These are phyloP conservation scores for Micractinium conductrix DNA, from an alignment of 139 green algal genomes.

Conservation along the genomic window DNA sequence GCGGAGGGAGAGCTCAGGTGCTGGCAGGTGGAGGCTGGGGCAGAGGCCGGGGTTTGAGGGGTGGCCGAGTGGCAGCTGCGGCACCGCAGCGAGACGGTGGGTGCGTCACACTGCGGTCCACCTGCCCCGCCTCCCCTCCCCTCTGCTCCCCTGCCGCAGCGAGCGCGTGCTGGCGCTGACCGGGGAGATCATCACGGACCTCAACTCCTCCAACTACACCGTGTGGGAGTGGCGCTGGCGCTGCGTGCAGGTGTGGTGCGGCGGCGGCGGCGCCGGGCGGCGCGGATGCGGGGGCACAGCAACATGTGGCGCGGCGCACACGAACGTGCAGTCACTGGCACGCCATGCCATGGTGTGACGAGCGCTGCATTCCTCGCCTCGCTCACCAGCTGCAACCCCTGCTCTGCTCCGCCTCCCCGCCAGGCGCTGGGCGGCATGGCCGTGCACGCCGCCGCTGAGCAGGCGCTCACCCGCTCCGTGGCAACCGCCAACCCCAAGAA, in stretches of 20 bases:
- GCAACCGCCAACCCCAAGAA: constrained; percentile 78
- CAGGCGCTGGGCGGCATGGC: constrained; percentile 46
- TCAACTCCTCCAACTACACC: constrained; percentile 84
- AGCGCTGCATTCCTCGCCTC: not conserved
- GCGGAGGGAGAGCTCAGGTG: not conserved
- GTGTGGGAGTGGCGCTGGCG: constrained; percentile 78
- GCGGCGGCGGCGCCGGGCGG: too few relatives aligned
- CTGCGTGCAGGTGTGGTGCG: constrained; percentile 44
- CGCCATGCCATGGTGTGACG: too few relatives aligned
- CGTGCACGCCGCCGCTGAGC: constrained; percentile 27
- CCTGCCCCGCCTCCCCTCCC: too few relatives aligned
- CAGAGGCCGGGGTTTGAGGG: not conserved
- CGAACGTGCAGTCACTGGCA: not conserved
- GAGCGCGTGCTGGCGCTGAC: constrained; percentile 69
- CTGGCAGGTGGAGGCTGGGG: not conserved
- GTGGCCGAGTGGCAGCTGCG: too few relatives aligned
- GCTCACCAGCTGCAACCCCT: not conserved
- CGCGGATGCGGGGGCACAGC: too few relatives aligned
- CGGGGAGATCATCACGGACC: constrained; percentile 61
- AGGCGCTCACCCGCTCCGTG: constrained; percentile 42
- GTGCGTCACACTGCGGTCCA: too few relatives aligned
- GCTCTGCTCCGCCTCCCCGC: not conserved
- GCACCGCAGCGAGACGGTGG: too few relatives aligned
- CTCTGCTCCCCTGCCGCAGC: too few relatives aligned
- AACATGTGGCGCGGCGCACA: too few relatives aligned